Base-by-base conservation (phyloP, 2,329 filamentous ascomycete species). In the Fusarium begoniae region DNA sequence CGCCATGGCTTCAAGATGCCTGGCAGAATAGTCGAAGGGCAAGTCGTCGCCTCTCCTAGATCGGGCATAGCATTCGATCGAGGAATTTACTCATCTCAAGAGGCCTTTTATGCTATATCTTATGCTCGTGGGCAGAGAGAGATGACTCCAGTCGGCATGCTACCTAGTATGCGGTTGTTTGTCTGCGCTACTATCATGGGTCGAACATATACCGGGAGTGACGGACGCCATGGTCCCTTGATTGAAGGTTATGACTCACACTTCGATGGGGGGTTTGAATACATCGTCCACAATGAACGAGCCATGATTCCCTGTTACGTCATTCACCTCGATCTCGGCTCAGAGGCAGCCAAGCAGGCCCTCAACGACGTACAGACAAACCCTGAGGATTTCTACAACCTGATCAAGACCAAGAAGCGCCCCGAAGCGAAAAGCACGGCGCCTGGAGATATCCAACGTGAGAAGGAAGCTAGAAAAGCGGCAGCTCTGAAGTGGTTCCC, bases 171-270 rank as follows among this genome's bases (percentile, higher is more conserved):
- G 53, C 83, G 85, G 53, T 75, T 87, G 8, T 74, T 87, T 26
- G 83, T 86, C 13, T 87, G 85, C 74, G 85, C 85, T 2, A 84
- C 81, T 8, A 64, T 87, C 47, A 87, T 87, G 84, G 85, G 85
- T 5, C 78, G 83, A 5, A 69, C 82, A 2, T 71, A 57, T 14
- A 50, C 37, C 12, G 22, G 30, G 9, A 54, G 51, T 18, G 28
- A 66, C 26, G 50, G 22, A 13, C 26, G 38, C 37, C 74, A 80
- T 37, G 68, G 66, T 5, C 40, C 77, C 26, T 74, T 80, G 2
- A 70, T 80, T 11, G 66, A 77, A 2, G 79, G 77, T 3, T 79
- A 79, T 6, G 82, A 84, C 59, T 82, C 81, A 17, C 84, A 85
- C 61, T 81, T 85, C 26, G 81, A 83, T n/a, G 73, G 79, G 13